Conservation (phyloP, 106 monocot genomes). For the Apostasia ramifera region DNA sequence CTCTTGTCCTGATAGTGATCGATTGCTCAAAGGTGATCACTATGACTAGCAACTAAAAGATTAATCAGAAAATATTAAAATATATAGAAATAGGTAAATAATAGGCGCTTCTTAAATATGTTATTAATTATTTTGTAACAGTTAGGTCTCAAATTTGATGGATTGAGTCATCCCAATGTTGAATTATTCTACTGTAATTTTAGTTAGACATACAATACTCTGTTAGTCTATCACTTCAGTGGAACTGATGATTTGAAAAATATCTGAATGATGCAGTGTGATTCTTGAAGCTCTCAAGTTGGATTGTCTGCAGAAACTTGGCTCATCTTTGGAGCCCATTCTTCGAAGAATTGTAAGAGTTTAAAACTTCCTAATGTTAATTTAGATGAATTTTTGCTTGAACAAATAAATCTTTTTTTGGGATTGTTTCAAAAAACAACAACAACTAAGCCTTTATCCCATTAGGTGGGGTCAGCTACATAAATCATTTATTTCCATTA, state of each 20-base stretch:
- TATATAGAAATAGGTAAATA: too few species aligned
- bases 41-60: too few species aligned
- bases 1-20: too few species aligned
- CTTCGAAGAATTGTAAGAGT: slow-evolving; percentile 48
- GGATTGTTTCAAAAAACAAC: not conserved
- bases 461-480: too few species aligned
- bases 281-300: slow-evolving; percentile 52
- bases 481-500: too few species aligned
- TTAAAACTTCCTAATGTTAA: not conserved
- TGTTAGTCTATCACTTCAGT: not conserved
- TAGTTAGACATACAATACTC: not conserved
- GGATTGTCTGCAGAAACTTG: slow-evolving; percentile 41
- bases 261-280: slow-evolving; percentile 17
- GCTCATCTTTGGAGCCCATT: slow-evolving; percentile 44
- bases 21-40: too few species aligned
- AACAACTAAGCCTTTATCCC: too few species aligned
- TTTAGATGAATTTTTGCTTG: not conserved
- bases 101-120: too few species aligned
- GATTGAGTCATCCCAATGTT: not conserved
- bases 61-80: too few species aligned
- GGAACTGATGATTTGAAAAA: not conserved
- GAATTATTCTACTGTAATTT: not conserved
- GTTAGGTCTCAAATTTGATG: not conserved
- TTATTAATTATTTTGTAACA: too few species aligned
- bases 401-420: not conserved